Evolutionary conservation across 2,329 filamentous ascomycete species (phyloP).

Genomic region (Beauveria brongniartii): DNA sequence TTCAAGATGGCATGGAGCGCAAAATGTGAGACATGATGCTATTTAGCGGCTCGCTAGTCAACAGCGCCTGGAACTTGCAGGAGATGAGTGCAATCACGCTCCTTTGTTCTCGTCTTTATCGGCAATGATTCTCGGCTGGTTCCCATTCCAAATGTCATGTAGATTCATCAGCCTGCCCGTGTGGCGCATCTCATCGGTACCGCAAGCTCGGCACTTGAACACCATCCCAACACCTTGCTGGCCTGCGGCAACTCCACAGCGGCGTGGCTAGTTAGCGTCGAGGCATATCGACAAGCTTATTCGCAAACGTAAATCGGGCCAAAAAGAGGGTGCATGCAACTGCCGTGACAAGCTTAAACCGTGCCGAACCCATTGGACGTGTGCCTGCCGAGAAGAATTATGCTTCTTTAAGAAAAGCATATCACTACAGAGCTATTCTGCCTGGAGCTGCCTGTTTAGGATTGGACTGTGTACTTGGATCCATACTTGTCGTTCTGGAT

Average conservation of each 20-base stretch:
- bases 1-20: too few relatives aligned
- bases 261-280: background rate
- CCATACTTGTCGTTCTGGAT: slow-evolving; percentile 70
- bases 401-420: background rate
- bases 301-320: background rate
- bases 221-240: background rate
- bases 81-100: background rate
- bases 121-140: background rate
- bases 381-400: background rate
- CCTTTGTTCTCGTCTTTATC: background rate
- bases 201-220: background rate
- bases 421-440: background rate
- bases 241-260: background rate
- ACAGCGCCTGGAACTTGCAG: background rate
- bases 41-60: background rate
- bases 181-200: background rate
- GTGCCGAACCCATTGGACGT: background rate
- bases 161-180: background rate
- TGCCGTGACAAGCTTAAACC: background rate
- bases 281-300: slow-evolving; percentile 6
- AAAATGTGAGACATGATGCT: background rate
- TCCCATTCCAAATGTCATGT: background rate
- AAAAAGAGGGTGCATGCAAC: background rate
- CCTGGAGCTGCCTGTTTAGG: background rate
- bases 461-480: slow-evolving; percentile 43